Percentiles rank a stretch among this genome's conserved stretches.
Evolutionary conservation across 208 protist species (phyloP).

Genomic region (Acanthamoeba sp.): DNA sequence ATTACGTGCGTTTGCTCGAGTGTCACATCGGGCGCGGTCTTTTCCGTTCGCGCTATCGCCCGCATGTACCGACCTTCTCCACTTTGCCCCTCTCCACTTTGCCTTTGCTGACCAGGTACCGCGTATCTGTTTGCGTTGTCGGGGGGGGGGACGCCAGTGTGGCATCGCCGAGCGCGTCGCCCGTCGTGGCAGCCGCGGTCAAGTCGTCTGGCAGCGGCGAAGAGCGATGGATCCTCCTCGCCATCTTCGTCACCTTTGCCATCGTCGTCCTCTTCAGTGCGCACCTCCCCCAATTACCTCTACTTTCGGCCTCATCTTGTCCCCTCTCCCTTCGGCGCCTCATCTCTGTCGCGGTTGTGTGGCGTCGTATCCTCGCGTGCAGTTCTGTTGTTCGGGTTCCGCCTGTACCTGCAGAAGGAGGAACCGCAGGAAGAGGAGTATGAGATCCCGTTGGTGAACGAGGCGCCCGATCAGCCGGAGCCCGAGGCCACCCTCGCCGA

Average conservation of each 20-base stretch:
- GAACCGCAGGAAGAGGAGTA: slow-evolving; percentile 12
- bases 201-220: background rate
- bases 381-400: background rate
- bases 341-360: background rate
- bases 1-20: background rate
- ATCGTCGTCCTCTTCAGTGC: background rate
- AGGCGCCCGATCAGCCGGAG: background rate
- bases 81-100: too few relatives aligned
- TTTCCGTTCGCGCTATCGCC: background rate
- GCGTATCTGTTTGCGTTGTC: background rate
- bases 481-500: background rate
- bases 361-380: background rate
- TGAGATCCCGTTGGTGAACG: background rate
- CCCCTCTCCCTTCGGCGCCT: too few relatives aligned
- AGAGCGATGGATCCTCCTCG: background rate
- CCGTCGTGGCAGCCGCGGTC: background rate
- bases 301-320: too few relatives aligned
- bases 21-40: background rate
- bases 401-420: background rate
- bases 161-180: background rate
- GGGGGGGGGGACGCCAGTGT: too few relatives aligned
- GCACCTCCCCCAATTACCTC: background rate
- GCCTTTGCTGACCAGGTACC: too few relatives aligned
- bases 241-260: slow-evolving; percentile 1
- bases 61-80: too few relatives aligned